A percentile compares a stretch with the other conserved stretches of the same genome.
phyloP scores from a whole-genome alignment of 257 asterid genomes.

The Plectranthus barbatus region DNA sequence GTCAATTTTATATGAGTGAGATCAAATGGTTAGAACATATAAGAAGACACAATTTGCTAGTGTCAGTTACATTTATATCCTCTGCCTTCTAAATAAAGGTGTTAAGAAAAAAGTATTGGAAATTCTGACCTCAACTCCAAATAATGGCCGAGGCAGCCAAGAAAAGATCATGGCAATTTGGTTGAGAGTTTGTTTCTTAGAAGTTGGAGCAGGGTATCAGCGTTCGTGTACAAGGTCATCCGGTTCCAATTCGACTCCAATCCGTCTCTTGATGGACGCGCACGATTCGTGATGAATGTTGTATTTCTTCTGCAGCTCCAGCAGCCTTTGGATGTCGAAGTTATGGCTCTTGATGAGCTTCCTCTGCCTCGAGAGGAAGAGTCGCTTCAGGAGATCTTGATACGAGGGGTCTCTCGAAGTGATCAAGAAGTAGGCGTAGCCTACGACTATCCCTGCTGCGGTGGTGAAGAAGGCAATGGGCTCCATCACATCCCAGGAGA shows the following conservation, averaged over 20 bases:
- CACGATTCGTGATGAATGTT: constrained; percentile 28
- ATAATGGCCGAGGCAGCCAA: constrained; percentile 8
- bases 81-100: too few species aligned
- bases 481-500: constrained; percentile 97
- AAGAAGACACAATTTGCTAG: too few species aligned
- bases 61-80: too few species aligned
- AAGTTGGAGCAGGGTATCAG: constrained; percentile 17
- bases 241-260: constrained; percentile 40
- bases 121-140: constrained; percentile 9
- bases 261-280: constrained; percentile 38
- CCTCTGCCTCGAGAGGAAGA: constrained; percentile 80
- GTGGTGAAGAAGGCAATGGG: constrained; percentile 83
- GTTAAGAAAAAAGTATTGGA: background rate
- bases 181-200: background rate
- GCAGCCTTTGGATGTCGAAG: constrained; percentile 64
- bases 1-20: too few species aligned
- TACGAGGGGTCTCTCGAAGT: constrained; percentile 85
- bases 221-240: constrained; percentile 53
- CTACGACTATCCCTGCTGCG: constrained; percentile 62
- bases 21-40: constrained; percentile 23
- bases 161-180: constrained; percentile 2
- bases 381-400: constrained; percentile 74
- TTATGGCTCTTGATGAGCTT: constrained; percentile 58
- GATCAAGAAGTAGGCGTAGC: constrained; percentile 75
- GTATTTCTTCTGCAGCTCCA: constrained; percentile 66